Conservation (phyloP, 495 filamentous ascomycete species). For the Neurospora sp. region DNA sequence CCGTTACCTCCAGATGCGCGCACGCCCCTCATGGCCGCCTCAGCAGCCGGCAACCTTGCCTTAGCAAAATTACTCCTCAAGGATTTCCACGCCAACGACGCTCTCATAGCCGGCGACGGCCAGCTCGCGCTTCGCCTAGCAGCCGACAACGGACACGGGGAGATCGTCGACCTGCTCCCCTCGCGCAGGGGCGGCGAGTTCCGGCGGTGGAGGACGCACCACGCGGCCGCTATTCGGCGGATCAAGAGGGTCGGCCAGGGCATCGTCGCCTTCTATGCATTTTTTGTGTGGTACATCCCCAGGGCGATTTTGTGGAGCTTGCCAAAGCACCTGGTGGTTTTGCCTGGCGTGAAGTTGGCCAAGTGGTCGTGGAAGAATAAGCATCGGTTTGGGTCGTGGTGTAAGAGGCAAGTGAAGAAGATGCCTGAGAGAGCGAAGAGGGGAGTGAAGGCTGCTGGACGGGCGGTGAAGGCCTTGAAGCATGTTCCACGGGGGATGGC, state of each 20-base stretch:
- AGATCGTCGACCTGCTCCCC: constrained; percentile 23
- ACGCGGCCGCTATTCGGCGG: constrained; percentile 13
- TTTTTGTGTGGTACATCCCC: constrained; percentile 22
- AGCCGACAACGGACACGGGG: constrained; percentile 15
- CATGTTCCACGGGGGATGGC: constrained; percentile 15
- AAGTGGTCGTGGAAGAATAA: constrained; percentile 21
- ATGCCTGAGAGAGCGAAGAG: constrained; percentile 20
- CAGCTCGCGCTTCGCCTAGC: constrained; percentile 23
- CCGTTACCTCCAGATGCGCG: constrained; percentile 1
- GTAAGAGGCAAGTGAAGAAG: constrained; percentile 7
- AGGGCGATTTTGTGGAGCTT: constrained; percentile 18
- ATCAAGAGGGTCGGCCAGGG: constrained; percentile 9
- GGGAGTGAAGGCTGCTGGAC: constrained; percentile 4
- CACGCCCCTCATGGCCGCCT: constrained; percentile 25
- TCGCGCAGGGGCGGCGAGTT: constrained; percentile 22
- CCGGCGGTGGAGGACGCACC: constrained; percentile 15
- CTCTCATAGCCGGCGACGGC: constrained; percentile 19
- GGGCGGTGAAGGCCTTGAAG: constrained; percentile 10
- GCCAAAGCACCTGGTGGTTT: constrained; percentile 23
- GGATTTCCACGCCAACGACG: constrained; percentile 18
- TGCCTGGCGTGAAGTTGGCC: constrained; percentile 8
- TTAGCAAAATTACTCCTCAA: constrained; percentile 17
- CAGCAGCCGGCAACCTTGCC: constrained; percentile 13
- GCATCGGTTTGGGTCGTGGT: constrained; percentile 16
- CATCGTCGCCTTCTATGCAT: constrained; percentile 13